phyloP scores from a whole-genome alignment of 495 filamentous ascomycete species.

The Neurospora hispaniola region DNA sequence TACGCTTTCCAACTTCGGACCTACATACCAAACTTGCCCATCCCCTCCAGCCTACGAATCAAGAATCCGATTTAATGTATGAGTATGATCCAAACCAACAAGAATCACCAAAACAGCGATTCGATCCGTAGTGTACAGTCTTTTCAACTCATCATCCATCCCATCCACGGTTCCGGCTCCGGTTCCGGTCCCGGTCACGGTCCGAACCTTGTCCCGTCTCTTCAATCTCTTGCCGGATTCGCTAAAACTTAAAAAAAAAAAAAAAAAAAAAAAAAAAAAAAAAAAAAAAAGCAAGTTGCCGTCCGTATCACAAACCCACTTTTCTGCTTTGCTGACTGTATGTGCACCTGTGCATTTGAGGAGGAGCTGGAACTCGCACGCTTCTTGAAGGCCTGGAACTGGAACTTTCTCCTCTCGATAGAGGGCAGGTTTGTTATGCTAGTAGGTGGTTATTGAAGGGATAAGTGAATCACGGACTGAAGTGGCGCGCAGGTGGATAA shows the following conservation, averaged over 20 bases:
- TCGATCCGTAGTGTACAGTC: background rate
- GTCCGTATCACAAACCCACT: background rate
- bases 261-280: no score
- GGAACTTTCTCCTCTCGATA: background rate
- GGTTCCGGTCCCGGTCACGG: background rate
- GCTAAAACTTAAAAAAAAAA: no score
- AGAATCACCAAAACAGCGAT: background rate
- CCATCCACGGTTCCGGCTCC: background rate
- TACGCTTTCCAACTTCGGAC: no score
- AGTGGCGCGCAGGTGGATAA: background rate
- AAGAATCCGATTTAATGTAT: no score
- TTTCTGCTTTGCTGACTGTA: background rate
- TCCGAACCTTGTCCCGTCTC: background rate
- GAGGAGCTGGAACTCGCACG: background rate
- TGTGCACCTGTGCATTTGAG: background rate
- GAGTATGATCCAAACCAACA: background rate
- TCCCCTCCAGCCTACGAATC: no score
- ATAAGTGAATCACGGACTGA: background rate
- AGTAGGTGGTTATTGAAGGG: background rate
- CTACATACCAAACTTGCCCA: no score
- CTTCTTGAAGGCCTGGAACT: background rate
- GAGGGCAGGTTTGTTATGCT: no score
- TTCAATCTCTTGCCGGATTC: no score
- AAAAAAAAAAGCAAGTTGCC: background rate
- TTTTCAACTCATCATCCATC: background rate